Conservation (phyloP, 257 asterid species). For the Lycium ferocissimum region DNA sequence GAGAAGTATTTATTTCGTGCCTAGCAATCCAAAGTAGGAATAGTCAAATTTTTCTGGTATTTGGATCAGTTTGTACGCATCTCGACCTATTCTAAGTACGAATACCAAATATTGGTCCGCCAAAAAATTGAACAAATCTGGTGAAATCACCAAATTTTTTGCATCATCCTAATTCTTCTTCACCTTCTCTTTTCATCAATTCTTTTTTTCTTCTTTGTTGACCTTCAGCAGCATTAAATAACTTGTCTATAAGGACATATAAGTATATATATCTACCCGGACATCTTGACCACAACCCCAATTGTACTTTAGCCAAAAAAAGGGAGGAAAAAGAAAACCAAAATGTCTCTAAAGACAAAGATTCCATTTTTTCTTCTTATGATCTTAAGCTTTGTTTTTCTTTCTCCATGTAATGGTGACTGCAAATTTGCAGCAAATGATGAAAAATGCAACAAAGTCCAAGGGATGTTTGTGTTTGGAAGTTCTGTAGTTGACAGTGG, state of each 20-base stretch:
- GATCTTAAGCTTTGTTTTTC: background rate
- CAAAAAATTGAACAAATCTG: too few relatives aligned
- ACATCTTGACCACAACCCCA: background rate
- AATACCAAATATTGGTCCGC: too few relatives aligned
- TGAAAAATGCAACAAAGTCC: conserved; percentile 33
- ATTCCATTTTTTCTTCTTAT: background rate
- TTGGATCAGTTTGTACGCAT: too few relatives aligned
- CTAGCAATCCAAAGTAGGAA: background rate
- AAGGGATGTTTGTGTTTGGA: conserved; percentile 87
- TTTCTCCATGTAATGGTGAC: background rate
- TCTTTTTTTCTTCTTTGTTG: background rate
- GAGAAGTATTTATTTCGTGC: background rate
- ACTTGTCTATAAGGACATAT: background rate
- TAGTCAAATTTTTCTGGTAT: background rate
- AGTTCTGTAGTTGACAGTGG: conserved; percentile 88
- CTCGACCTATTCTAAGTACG: too few relatives aligned
- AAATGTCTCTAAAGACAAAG: background rate
- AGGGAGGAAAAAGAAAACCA: background rate
- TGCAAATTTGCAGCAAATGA: background rate
- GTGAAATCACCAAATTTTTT: too few relatives aligned
- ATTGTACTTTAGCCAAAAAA: background rate
- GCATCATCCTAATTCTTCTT: background rate
- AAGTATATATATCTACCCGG: background rate
- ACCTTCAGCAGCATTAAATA: background rate
- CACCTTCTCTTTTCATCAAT: background rate